Evolutionary conservation across 1,139 yeast genomes (phyloP).

Genomic region (Hansenula sp.): DNA sequence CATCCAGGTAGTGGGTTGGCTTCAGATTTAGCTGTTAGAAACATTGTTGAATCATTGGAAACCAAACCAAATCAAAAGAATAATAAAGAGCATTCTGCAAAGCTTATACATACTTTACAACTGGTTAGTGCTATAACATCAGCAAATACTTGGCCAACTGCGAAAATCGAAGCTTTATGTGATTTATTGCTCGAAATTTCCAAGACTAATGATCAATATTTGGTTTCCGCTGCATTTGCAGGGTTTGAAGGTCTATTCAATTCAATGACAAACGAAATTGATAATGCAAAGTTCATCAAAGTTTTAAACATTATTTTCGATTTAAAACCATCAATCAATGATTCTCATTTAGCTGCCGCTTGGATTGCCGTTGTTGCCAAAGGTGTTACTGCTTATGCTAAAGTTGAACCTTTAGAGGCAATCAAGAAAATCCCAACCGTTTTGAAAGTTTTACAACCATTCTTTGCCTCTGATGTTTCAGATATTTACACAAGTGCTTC

Average conservation of each 20-base stretch:
- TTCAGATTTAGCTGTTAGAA: slow-evolving; percentile 63
- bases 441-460: slow-evolving; percentile 54
- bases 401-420: slow-evolving; percentile 54
- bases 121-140: slow-evolving; percentile 64
- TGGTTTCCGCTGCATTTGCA: slow-evolving; percentile 75
- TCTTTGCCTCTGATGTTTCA: slow-evolving; percentile 61
- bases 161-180: slow-evolving; percentile 67
- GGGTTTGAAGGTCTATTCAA: slow-evolving; percentile 84
- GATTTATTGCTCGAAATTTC: slow-evolving; percentile 72
- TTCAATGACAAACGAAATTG: slow-evolving; percentile 66
- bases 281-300: slow-evolving; percentile 55
- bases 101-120: slow-evolving; percentile 74
- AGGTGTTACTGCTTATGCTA: slow-evolving; percentile 68
- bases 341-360: slow-evolving; percentile 82
- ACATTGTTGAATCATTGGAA: slow-evolving; percentile 43
- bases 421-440: slow-evolving; percentile 53
- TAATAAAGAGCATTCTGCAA: slow-evolving; percentile 47
- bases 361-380: slow-evolving; percentile 96
- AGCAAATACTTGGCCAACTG: slow-evolving; percentile 79
- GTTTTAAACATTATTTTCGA: slow-evolving; percentile 73
- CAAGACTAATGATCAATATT: slow-evolving; percentile 77
- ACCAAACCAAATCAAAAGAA: slow-evolving; percentile 34
- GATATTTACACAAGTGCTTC: slow-evolving; percentile 77
- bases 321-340: slow-evolving; percentile 77
- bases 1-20: slow-evolving; percentile 74